Conservation (phyloP, 192 early-diverging fungal genomes). For the Endogone sp. region DNA sequence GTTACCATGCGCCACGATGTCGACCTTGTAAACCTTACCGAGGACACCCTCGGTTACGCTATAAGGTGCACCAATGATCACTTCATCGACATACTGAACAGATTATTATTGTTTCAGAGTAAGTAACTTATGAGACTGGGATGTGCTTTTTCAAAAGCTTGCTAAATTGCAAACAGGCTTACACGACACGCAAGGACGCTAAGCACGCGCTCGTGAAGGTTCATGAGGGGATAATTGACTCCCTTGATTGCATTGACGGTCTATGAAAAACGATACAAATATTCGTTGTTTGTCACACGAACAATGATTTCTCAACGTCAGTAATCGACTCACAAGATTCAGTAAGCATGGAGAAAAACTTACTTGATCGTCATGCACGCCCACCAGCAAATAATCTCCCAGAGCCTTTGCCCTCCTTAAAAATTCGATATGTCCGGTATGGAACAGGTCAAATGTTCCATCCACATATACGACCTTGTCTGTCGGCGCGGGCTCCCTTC, state of each 20-base stretch:
- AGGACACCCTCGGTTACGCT: conserved; percentile 85
- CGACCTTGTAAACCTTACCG: conserved; percentile 80
- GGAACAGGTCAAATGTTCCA: conserved; percentile 96
- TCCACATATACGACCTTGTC: conserved; percentile 93
- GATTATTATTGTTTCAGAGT: no score
- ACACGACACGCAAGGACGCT: conserved; percentile 91
- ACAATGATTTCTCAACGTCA: not conserved
- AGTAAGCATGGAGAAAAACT: not conserved
- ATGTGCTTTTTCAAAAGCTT: not conserved
- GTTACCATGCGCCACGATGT: conserved; percentile 75
- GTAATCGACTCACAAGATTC: not conserved
- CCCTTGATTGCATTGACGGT: conserved; percentile 85
- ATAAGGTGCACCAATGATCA: conserved; percentile 90
- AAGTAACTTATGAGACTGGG: not conserved
- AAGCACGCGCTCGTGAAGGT: conserved; percentile 89
- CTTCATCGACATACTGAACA: conserved; percentile 83
- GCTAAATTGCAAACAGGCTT: conserved; percentile 22
- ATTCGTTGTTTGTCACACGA: not conserved
- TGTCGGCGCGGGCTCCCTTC: conserved; percentile 64
- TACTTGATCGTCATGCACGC: conserved; percentile 85
- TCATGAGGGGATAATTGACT: conserved; percentile 91
- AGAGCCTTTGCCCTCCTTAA: conserved; percentile 77
- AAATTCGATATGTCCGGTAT: conserved; percentile 90
- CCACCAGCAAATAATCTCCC: conserved; percentile 91
- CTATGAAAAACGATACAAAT: conserved; percentile 19